These are phyloP conservation scores for Penicillium paneum DNA, from an alignment of 2,329 filamentous ascomycete genomes.

Conservation along the genomic window DNA sequence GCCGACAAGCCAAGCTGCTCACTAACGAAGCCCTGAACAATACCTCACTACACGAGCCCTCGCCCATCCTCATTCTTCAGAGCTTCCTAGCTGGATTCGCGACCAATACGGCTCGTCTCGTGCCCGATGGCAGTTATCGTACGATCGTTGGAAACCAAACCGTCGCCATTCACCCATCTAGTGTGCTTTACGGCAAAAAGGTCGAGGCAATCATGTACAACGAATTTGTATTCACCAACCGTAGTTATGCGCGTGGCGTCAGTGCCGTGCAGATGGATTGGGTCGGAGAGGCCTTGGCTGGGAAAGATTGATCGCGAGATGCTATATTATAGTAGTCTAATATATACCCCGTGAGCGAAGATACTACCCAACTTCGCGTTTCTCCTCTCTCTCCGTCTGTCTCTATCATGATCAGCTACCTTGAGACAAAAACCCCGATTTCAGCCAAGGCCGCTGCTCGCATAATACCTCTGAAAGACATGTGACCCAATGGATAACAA, in stretches of 20 bases:
- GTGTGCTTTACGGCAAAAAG: constrained; percentile 58
- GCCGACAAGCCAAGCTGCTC: constrained; percentile 48
- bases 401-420: too few relatives aligned
- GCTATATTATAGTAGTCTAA: constrained; percentile 9
- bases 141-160: constrained; percentile 61
- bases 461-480: too few relatives aligned
- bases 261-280: constrained; percentile 62
- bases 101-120: constrained; percentile 58
- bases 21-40: constrained; percentile 24
- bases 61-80: constrained; percentile 52
- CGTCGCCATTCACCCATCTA: constrained; percentile 62
- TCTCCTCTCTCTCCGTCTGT: neutral
- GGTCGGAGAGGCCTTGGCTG: constrained; percentile 52
- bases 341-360: constrained; percentile 9
- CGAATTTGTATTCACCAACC: constrained; percentile 64
- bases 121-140: constrained; percentile 60
- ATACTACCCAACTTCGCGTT: neutral
- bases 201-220: constrained; percentile 63
- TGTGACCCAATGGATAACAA: too few relatives aligned
- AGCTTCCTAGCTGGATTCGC: constrained; percentile 59
- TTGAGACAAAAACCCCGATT: too few relatives aligned
- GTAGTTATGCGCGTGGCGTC: constrained; percentile 60
- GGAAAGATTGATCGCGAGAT: constrained; percentile 12
- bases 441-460: too few relatives aligned
- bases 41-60: constrained; percentile 32